These are phyloP conservation scores for Euphrasia arctica DNA, from an alignment of 305 asterid species.

Conservation along the genomic window DNA sequence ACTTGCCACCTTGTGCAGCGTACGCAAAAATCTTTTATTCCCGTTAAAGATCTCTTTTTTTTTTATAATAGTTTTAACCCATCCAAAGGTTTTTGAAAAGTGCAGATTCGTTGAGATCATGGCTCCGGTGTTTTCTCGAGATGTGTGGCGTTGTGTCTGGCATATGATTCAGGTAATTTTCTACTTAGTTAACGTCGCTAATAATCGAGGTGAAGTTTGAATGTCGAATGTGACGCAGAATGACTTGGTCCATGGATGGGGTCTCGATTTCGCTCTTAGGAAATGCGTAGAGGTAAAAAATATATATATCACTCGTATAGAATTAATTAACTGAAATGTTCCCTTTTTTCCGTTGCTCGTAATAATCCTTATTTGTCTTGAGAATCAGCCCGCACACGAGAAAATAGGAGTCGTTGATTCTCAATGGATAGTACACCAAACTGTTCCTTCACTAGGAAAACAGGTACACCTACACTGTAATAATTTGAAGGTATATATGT, in stretches of 20 bases:
- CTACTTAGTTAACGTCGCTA: too few relatives aligned
- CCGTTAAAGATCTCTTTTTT: not conserved
- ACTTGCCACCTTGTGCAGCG: slow-evolving; percentile 97
- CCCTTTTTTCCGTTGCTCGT: slow-evolving; percentile 5
- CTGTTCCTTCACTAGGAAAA: slow-evolving; percentile 90
- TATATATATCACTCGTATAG: not conserved
- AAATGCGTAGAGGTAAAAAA: slow-evolving; percentile 76
- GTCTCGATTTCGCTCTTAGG: slow-evolving; percentile 95
- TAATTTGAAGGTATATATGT: not conserved
- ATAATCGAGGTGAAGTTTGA: too few relatives aligned
- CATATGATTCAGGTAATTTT: slow-evolving; percentile 76
- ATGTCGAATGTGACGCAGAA: slow-evolving; percentile 50
- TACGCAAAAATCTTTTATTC: slow-evolving; percentile 34
- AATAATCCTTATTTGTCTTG: slow-evolving; percentile 3
- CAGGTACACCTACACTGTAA: slow-evolving; percentile 46
- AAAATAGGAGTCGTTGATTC: slow-evolving; percentile 95
- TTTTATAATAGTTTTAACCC: not conserved
- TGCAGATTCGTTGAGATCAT: slow-evolving; percentile 92
- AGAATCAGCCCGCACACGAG: slow-evolving; percentile 83
- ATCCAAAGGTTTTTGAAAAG: slow-evolving; percentile 2
- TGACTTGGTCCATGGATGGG: slow-evolving; percentile 98
- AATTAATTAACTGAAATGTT: not conserved
- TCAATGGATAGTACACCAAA: slow-evolving; percentile 94
- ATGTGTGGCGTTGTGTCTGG: slow-evolving; percentile 97
- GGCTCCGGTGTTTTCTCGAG: slow-evolving; percentile 96